These are phyloP conservation scores for Globisporangium middletonii DNA, from an alignment of 352 stramenopile species.

Conservation along the genomic window DNA sequence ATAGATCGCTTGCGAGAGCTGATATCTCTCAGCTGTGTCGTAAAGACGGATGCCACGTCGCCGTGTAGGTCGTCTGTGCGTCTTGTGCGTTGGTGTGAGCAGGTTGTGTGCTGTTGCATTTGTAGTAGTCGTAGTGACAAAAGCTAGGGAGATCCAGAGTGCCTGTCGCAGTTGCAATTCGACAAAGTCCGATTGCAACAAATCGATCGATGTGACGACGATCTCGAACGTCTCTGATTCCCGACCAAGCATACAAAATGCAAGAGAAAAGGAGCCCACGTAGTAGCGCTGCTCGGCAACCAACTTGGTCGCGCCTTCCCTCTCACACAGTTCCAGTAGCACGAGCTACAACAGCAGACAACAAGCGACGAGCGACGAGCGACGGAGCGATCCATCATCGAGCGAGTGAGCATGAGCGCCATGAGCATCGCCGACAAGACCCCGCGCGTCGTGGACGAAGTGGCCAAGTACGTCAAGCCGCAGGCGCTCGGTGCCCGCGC, in stretches of 20 bases:
- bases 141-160: conserved; percentile 2
- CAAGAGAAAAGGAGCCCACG: not conserved
- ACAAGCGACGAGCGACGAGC: not conserved
- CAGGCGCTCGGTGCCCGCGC: conserved; percentile 32
- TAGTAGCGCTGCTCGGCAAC: not conserved
- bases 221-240: not conserved
- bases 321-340: not conserved
- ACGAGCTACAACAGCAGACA: not conserved
- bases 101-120: too few relatives aligned
- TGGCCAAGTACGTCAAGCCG: conserved; percentile 58
- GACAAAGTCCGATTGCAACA: not conserved
- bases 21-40: too few relatives aligned
- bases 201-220: conserved; percentile 13
- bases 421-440: conserved; percentile 72
- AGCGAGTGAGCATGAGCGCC: conserved; percentile 21
- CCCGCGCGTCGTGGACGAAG: conserved; percentile 74
- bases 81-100: too few relatives aligned
- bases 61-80: too few relatives aligned
- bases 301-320: conserved; percentile 2
- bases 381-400: not conserved
- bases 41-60: too few relatives aligned
- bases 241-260: not conserved
- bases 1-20: too few relatives aligned
- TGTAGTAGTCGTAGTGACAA: too few relatives aligned
- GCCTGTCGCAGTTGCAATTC: conserved; percentile 4